These are phyloP conservation scores for Pleurotus ostreatus DNA, from an alignment of 768 basidiomycete species.

Conservation along the genomic window DNA sequence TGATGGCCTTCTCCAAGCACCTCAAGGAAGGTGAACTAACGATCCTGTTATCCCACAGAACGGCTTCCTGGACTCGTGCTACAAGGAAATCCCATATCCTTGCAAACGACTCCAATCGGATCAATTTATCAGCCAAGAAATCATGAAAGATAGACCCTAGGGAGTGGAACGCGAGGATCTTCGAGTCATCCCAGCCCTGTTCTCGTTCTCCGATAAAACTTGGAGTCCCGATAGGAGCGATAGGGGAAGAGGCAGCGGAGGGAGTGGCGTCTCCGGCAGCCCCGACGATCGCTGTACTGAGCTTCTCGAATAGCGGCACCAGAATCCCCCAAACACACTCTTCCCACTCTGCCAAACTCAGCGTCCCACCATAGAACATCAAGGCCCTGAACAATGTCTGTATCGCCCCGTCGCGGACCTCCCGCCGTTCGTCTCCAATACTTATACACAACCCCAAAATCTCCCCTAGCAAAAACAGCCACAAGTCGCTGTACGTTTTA, in stretches of 20 bases:
- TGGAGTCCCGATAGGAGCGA: conserved; percentile 13
- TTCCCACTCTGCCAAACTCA: conserved; percentile 83
- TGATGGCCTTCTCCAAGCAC: conserved; percentile 76
- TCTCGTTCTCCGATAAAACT: conserved; percentile 7
- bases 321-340: conserved; percentile 89
- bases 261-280: conserved; percentile 23
- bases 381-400: conserved; percentile 93
- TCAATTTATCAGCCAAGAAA: conserved; percentile 72
- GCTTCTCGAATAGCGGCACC: conserved; percentile 78
- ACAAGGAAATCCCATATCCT: conserved; percentile 77
- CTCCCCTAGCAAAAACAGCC: conserved; percentile 88
- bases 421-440: conserved; percentile 61
- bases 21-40: conserved; percentile 84
- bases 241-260: conserved; percentile 8
- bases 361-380: conserved; percentile 86
- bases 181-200: conserved; percentile 83
- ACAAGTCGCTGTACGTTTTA: conserved; percentile 55
- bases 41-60: conserved; percentile 60
- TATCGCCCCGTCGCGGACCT: conserved; percentile 91
- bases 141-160: conserved; percentile 81
- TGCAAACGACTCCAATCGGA: conserved; percentile 64
- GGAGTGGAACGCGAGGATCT: conserved; percentile 79
- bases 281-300: conserved; percentile 53
- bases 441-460: conserved; percentile 72
- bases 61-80: conserved; percentile 62